Conservation (phyloP, 805 yeast species). For the Candida manassasensis region DNA sequence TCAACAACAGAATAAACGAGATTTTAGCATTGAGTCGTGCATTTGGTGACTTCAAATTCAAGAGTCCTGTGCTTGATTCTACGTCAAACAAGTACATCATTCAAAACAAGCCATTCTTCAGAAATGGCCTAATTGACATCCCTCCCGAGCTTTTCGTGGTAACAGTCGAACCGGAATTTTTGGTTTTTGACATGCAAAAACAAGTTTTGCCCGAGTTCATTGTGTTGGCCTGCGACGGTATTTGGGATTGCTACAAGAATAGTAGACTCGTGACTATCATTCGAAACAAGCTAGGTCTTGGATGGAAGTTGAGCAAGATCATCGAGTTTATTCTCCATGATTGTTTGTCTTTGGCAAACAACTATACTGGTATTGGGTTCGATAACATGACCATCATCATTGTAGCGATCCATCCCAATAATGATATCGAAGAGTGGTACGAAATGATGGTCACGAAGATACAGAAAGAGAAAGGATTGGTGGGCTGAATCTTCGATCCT, state of each 20-base stretch:
- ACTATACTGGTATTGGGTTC: constrained; percentile 73
- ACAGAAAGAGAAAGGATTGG: constrained; percentile 18
- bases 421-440: constrained; percentile 55
- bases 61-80: constrained; percentile 31
- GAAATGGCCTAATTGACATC: constrained; percentile 25
- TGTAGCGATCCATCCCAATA: constrained; percentile 50
- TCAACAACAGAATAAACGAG: constrained; percentile 38
- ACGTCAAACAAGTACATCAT: constrained; percentile 29
- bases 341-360: constrained; percentile 66
- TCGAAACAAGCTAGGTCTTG: constrained; percentile 53
- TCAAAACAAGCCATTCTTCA: constrained; percentile 17
- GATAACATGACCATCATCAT: constrained; percentile 79
- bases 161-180: constrained; percentile 39
- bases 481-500: too few relatives aligned
- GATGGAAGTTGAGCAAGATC: constrained; percentile 55
- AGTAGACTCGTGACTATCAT: constrained; percentile 49
- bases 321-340: constrained; percentile 57
- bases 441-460: constrained; percentile 42
- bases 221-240: constrained; percentile 43
- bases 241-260: constrained; percentile 51
- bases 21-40: constrained; percentile 41
- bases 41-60: constrained; percentile 41
- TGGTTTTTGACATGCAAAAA: constrained; percentile 29
- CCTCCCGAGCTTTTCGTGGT: constrained; percentile 44
- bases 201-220: constrained; percentile 30